These are phyloP conservation scores for Elaeagnus macrophylla DNA, from an alignment of 306 rosid genomes.

Conservation along the genomic window DNA sequence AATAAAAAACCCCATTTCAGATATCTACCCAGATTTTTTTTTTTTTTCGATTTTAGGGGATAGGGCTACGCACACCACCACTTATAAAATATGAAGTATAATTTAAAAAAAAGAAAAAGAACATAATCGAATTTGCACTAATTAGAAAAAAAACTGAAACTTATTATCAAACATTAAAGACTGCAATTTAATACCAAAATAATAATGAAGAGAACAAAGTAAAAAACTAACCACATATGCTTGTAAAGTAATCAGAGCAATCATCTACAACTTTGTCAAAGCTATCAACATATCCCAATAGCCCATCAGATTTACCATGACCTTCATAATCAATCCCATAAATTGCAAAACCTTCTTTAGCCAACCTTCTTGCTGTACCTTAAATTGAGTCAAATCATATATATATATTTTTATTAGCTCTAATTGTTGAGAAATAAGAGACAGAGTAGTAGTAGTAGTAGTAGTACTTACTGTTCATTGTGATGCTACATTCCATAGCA, in stretches of 20 bases:
- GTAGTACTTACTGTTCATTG: conserved; percentile 47
- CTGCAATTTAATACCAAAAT: not conserved
- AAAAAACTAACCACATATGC: conserved; percentile 46
- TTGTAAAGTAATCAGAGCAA: conserved; percentile 39
- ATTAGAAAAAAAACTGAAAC: not conserved
- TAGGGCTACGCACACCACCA: no score
- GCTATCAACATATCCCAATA: conserved; percentile 40
- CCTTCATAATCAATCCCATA: conserved; percentile 91
- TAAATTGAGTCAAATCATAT: not conserved
- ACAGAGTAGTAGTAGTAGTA: not conserved
- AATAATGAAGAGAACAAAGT: not conserved
- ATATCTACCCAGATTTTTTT: no score
- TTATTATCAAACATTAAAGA: not conserved
- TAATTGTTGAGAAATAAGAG: not conserved
- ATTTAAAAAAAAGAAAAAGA: no score
- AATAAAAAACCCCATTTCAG: not conserved
- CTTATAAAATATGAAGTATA: no score
- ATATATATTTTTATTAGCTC: not conserved
- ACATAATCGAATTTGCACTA: no score
- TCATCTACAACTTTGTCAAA: conserved; percentile 49
- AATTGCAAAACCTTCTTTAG: conserved; percentile 54
- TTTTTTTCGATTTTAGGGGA: no score
- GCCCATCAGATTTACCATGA: conserved; percentile 85
- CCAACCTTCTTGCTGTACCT: conserved; percentile 66
- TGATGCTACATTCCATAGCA: conserved; percentile 91